Conservation (phyloP, 2,329 filamentous ascomycete species). For the Pseudocercospora pini-densiflorae region DNA sequence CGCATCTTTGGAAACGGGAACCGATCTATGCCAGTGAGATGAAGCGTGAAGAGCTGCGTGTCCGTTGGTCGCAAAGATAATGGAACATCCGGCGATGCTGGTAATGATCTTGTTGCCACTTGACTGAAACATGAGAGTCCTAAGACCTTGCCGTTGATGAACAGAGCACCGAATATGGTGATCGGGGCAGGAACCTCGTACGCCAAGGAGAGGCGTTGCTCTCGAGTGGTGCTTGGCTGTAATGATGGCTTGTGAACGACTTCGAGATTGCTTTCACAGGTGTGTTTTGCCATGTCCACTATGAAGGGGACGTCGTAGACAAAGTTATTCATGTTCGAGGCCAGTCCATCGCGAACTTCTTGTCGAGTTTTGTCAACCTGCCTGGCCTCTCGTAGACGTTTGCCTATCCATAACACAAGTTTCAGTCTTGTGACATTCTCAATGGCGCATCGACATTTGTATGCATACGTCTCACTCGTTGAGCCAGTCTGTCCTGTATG, state of each 20-base stretch:
- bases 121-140: constrained; percentile 1
- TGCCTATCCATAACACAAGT: background rate
- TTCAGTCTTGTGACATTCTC: background rate
- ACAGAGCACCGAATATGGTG: constrained; percentile 2
- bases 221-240: background rate
- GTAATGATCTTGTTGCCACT: background rate
- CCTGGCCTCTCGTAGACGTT: background rate
- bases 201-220: background rate
- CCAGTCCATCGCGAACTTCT: background rate
- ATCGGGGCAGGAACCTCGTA: constrained; percentile 4
- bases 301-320: background rate
- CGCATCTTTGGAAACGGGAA: constrained; percentile 6
- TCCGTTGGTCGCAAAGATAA: background rate
- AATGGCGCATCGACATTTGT: background rate
- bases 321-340: background rate
- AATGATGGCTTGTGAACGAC: background rate
- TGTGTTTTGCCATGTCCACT: background rate
- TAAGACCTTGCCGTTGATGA: constrained; percentile 6
- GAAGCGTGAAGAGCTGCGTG: constrained; percentile 1
- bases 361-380: background rate
- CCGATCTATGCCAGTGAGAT: constrained; percentile 2
- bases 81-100: background rate
- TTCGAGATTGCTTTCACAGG: background rate
- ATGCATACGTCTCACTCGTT: background rate
- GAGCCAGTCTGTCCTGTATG: constrained; percentile 2